Conservation (phyloP, 306 rosid genomes). For the Citrullus mucosospermus region DNA sequence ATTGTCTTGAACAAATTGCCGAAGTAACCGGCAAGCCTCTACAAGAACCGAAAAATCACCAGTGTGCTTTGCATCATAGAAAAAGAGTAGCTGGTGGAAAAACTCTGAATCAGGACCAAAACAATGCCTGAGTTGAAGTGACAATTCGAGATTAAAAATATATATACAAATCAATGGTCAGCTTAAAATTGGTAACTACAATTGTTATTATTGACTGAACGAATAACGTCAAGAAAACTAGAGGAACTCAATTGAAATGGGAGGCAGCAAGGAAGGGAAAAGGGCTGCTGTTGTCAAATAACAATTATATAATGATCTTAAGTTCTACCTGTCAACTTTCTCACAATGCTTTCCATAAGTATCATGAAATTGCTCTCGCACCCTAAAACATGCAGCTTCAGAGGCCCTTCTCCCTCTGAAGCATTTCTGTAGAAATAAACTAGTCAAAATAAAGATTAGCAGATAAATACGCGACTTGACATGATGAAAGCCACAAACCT, state of each 20-base stretch:
- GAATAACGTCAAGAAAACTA: background rate
- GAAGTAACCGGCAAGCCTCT: constrained; percentile 68
- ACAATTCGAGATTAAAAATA: constrained; percentile 1
- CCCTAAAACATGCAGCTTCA: constrained; percentile 42
- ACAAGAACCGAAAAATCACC: constrained; percentile 61
- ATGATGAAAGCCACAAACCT: background rate
- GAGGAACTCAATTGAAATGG: background rate
- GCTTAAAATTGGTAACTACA: background rate
- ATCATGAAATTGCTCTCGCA: constrained; percentile 49
- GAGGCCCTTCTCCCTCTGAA: constrained; percentile 81
- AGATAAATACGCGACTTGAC: background rate
- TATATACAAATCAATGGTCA: background rate
- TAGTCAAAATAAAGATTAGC: constrained; percentile 22
- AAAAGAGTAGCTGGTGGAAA: constrained; percentile 72
- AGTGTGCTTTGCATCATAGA: constrained; percentile 46
- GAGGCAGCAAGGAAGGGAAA: background rate
- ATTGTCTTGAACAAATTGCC: constrained; percentile 38
- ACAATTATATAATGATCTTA: constrained; percentile 3
- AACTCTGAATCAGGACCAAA: constrained; percentile 81
- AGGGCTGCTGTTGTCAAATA: background rate
- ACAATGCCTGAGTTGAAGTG: constrained; percentile 55
- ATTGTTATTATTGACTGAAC: constrained; percentile 8
- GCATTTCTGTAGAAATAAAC: constrained; percentile 80
- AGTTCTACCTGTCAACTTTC: constrained; percentile 58
- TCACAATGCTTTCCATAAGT: constrained; percentile 48